Conservation (phyloP, 441 rosid genomes). For the Arabidopsis lyrata region DNA sequence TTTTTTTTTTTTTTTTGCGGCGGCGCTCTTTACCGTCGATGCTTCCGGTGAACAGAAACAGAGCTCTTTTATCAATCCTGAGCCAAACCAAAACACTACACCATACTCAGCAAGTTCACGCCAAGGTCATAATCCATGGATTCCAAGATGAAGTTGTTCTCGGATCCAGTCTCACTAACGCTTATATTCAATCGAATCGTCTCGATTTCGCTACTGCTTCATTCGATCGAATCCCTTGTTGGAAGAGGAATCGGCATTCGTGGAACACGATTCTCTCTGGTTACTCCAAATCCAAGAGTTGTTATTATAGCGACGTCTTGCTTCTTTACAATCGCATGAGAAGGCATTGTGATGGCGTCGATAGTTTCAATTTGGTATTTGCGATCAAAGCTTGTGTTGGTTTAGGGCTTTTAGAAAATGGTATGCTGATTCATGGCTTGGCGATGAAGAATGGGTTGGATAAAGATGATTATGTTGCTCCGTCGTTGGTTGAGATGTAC, state of each 20-base stretch:
- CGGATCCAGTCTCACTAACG: slow-evolving; percentile 48
- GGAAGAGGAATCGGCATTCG: slow-evolving; percentile 40
- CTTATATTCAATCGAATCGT: slow-evolving; percentile 45
- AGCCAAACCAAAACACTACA: slow-evolving; percentile 41
- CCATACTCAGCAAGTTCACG: slow-evolving; percentile 48
- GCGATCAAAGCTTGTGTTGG: slow-evolving; percentile 49
- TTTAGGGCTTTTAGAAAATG: slow-evolving; percentile 29
- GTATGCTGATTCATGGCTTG: slow-evolving; percentile 41
- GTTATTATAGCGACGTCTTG: slow-evolving; percentile 25
- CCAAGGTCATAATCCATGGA: slow-evolving; percentile 42
- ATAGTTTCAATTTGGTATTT: slow-evolving; percentile 51
- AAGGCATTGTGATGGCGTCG: slow-evolving; percentile 37
- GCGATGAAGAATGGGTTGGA: slow-evolving; percentile 44
- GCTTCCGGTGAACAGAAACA: slow-evolving; percentile 37
- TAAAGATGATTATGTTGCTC: slow-evolving; percentile 44
- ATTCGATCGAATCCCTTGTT: slow-evolving; percentile 39
- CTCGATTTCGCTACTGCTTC: slow-evolving; percentile 47
- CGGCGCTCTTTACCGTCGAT: slow-evolving; percentile 27
- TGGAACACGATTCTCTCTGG: slow-evolving; percentile 54
- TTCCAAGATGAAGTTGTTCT: slow-evolving; percentile 37
- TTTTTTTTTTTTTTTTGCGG: slow-evolving; percentile 7
- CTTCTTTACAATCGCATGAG: slow-evolving; percentile 40
- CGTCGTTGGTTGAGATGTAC: slow-evolving; percentile 48
- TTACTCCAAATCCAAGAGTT: slow-evolving; percentile 43
- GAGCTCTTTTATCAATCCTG: slow-evolving; percentile 37